A percentile compares a stretch with the other conserved stretches of the same genome.
Conservation (phyloP, 768 basidiomycete genomes). For the Astraeus odoratus region DNA sequence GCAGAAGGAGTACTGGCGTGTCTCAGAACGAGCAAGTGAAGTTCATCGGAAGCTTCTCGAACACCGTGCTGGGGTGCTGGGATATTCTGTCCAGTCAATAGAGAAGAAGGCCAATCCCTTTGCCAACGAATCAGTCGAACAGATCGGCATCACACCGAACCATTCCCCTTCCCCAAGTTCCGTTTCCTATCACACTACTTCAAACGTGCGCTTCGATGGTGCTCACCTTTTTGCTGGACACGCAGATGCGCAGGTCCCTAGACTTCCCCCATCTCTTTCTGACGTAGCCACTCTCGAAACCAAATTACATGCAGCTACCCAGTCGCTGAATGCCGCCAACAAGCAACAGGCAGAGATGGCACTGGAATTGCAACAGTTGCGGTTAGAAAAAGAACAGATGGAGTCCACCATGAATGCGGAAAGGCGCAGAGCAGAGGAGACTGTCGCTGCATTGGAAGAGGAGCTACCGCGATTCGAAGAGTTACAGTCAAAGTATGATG, state of each 20-base stretch:
- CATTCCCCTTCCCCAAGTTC: constrained; percentile 48
- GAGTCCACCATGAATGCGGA: constrained; percentile 62
- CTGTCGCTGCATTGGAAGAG: constrained; percentile 47
- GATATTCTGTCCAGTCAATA: constrained; percentile 58
- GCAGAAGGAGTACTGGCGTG: constrained; percentile 63
- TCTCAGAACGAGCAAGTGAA: constrained; percentile 60
- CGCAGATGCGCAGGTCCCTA: constrained; percentile 50
- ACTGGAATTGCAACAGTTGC: constrained; percentile 54
- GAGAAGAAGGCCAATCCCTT: constrained; percentile 44
- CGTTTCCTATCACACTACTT: constrained; percentile 34
- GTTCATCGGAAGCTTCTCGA: constrained; percentile 62
- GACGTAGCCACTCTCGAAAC: constrained; percentile 54
- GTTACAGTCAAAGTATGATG: constrained; percentile 40
- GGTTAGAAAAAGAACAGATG: constrained; percentile 62
- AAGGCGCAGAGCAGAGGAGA: constrained; percentile 60
- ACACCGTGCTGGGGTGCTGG: constrained; percentile 79
- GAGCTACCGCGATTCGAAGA: constrained; percentile 47
- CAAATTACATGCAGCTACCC: constrained; percentile 55
- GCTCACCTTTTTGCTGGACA: constrained; percentile 84
- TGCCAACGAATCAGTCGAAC: constrained; percentile 28
- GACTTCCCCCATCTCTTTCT: constrained; percentile 36
- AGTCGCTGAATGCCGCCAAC: constrained; percentile 49
- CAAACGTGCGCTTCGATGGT: constrained; percentile 65
- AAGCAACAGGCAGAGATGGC: constrained; percentile 56
- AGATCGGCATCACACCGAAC: constrained; percentile 48